Percentiles rank a stretch among this genome's conserved stretches.
These are phyloP conservation scores for Sclerotinia trifoliorum DNA, from an alignment of 2,329 filamentous ascomycete species.

Conservation along the genomic window DNA sequence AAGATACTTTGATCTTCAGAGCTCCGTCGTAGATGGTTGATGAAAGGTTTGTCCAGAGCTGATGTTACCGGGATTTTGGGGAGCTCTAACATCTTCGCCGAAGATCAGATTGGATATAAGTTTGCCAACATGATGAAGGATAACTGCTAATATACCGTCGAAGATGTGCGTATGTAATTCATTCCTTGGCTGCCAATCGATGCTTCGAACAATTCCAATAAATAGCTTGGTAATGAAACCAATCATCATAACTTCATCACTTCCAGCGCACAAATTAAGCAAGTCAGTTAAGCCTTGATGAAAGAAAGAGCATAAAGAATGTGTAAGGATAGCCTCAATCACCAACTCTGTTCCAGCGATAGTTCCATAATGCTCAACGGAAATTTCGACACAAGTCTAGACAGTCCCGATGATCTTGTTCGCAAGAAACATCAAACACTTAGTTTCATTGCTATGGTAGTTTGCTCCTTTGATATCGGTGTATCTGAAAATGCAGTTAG, in stretches of 20 bases:
- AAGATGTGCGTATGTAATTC: conserved; percentile 33
- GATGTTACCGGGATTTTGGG: not conserved
- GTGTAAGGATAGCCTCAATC: not conserved
- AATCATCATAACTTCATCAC: not conserved
- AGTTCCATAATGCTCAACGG: not conserved
- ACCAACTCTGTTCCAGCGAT: not conserved
- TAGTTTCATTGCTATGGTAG: not conserved
- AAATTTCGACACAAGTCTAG: not conserved
- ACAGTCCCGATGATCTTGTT: not conserved
- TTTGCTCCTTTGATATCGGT: not conserved
- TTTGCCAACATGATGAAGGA: conserved; percentile 44
- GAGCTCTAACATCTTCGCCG: not conserved
- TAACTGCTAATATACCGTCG: conserved; percentile 44
- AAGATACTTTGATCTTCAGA: not conserved
- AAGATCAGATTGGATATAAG: conserved; percentile 34
- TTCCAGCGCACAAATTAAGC: not conserved
- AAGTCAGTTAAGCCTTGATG: not conserved
- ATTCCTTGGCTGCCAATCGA: not conserved
- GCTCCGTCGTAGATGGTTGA: not conserved
- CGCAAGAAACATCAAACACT: not conserved
- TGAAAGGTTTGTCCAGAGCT: no score
- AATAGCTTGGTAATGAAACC: not conserved
- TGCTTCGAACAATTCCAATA: not conserved
- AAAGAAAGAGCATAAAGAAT: conserved; percentile 5
- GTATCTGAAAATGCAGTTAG: not conserved